Evolutionary conservation across 1,284 basidiomycete species (phyloP), one percentile per base, ranked within the genome.

Genomic region (Sanghuangporus weigelae): DNA sequence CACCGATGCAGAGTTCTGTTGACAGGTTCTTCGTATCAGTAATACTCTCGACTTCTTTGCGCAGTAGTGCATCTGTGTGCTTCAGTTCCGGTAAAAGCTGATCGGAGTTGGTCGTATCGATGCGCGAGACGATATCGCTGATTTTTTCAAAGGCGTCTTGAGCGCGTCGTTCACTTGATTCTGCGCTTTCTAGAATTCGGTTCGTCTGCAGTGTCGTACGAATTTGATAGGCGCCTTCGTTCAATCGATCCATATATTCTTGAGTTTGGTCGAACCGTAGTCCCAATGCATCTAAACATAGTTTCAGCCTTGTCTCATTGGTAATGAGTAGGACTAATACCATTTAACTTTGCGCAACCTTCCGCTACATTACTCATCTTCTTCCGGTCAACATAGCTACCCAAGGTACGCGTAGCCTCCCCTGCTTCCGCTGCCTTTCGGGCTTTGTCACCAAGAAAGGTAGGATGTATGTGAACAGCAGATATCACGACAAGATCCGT

Each of bases 291-390:
- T 82, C 89, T 71, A 46, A n/a, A 48, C 36, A 48, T 49, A 14
- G 19, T 87, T 42, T 62, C 64, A 26, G 42, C 1, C 38, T n/a
- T 46, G 7, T 46, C n/a, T 19, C 7, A 62, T 11, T 42, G 26
- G 42, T 59, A 53, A 40, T 59, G 48, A 46, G 38, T 19, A 46
- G 35, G n/a, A 35, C 4, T 4, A 57, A 62, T 68, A 85, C 87
- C 83, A 74, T 92, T 86, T 36, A 86, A 84, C 64, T 84, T 82
- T n/a, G 77, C 73, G 71, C 92, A 93, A 3, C 84, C 85, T 31
- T 89, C 86, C 0, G 85, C 85, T 0, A 93, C 90, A 68, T 92
- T 83, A 64, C 82, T 81, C 90, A 94, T 93, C 76, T 87, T 91
- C 59, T 77, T 82, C 67, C 79, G 81, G 36, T 85, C 87, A 21